phyloP scores from a whole-genome alignment of 768 basidiomycete genomes.

The Pholiota microspora region DNA sequence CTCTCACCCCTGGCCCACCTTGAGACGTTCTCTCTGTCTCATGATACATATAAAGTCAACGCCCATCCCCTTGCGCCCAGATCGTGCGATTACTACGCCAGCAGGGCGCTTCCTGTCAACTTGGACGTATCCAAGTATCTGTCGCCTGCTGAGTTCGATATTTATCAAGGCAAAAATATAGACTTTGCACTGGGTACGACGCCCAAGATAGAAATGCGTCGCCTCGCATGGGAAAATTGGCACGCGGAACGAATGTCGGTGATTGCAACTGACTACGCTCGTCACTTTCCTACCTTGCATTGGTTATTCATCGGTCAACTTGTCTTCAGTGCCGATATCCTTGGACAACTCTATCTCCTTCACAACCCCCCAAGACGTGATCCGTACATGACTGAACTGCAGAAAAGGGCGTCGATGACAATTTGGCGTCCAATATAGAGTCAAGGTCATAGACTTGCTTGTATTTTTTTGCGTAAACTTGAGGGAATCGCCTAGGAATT shows the following conservation, averaged over 20 bases:
- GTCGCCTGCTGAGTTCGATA: slow-evolving; percentile 14
- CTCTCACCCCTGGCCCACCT: slow-evolving; percentile 24
- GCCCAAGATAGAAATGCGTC: slow-evolving; percentile 12
- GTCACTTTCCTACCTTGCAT: slow-evolving; percentile 15
- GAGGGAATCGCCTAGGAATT: no score
- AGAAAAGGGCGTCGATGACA: slow-evolving; percentile 10
- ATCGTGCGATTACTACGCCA: slow-evolving; percentile 23
- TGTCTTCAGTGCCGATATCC: neutral
- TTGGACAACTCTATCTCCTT: neutral
- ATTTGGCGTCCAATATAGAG: slow-evolving; percentile 13
- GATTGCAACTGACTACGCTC: slow-evolving; percentile 16
- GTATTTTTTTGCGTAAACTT: neutral
- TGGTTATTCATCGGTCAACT: slow-evolving; percentile 28
- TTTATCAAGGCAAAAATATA: slow-evolving; percentile 8
- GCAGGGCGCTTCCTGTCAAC: slow-evolving; percentile 20
- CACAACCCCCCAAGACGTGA: slow-evolving; percentile 2
- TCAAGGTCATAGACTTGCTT: neutral
- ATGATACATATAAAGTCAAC: slow-evolving; percentile 26
- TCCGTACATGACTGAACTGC: slow-evolving; percentile 7
- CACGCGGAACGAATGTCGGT: slow-evolving; percentile 22
- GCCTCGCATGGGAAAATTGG: slow-evolving; percentile 29
- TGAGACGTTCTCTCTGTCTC: slow-evolving; percentile 25
- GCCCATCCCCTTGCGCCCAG: slow-evolving; percentile 23
- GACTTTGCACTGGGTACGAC: slow-evolving; percentile 10
- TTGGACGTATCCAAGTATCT: slow-evolving; percentile 17